Conservation (phyloP, 192 early-diverging fungal species). For the Podochytrium sp. region DNA sequence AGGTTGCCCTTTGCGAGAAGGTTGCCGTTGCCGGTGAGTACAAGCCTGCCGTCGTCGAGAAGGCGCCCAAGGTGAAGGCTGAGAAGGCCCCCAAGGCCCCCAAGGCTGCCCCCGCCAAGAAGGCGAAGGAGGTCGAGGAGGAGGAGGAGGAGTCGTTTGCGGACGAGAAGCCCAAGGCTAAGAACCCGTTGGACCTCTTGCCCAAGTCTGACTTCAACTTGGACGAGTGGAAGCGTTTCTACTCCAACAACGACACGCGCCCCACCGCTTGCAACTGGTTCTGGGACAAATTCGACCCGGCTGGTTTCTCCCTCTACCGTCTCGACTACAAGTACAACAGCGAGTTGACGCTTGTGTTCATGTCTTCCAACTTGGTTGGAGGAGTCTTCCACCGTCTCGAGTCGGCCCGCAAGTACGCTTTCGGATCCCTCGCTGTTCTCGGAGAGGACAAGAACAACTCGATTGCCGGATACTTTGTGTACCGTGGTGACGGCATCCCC, state of each 20-base stretch:
- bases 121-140: constrained; percentile 60
- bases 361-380: constrained; percentile 92
- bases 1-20: constrained; percentile 68
- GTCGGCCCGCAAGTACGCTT: constrained; percentile 91
- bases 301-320: constrained; percentile 91
- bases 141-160: constrained; percentile 64
- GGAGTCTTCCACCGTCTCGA: constrained; percentile 94
- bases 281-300: constrained; percentile 87
- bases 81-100: constrained; percentile 40
- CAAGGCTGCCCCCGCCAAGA: constrained; percentile 61
- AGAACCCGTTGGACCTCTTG: constrained; percentile 87
- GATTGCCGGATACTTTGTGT: constrained; percentile 94
- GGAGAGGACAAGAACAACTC: constrained; percentile 85
- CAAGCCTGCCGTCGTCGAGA: constrained; percentile 1
- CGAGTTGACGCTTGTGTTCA: constrained; percentile 86
- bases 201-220: constrained; percentile 81
- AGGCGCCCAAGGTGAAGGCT: constrained; percentile 26
- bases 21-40: constrained; percentile 37
- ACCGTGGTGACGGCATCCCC: constrained; percentile 85
- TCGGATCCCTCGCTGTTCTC: constrained; percentile 81
- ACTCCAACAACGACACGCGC: constrained; percentile 94
- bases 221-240: constrained; percentile 96
- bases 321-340: constrained; percentile 96
- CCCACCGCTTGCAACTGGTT: constrained; percentile 89
- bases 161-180: constrained; percentile 83